Evolutionary conservation across 2,329 filamentous ascomycete species (phyloP), one percentile per base, ranked within the genome.

Genomic region (Verticillium zaregamsianum): DNA sequence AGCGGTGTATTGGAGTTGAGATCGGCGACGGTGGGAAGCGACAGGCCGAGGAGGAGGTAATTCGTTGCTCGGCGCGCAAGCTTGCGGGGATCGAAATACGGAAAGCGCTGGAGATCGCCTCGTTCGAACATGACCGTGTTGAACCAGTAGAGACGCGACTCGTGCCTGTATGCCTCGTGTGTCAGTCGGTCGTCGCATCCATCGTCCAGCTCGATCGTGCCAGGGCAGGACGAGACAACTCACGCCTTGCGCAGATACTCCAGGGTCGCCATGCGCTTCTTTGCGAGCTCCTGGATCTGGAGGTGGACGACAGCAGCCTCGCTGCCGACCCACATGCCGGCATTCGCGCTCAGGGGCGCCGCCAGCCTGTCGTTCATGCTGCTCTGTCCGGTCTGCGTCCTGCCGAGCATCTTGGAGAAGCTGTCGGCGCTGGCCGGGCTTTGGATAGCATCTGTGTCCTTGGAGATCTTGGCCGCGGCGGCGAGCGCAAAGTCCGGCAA

Each of bases 71-170:
- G 91, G 62, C 93, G 90, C 64, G 92, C 89, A 57, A 97, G 86
- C 72, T 94, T 95, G 66, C 90, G 88, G 4, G 87, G 80, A 63
- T 96, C 91, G 72, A 96, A 94, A 72, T 92, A 96, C 55, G 94
- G 89, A 80, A 97, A 89, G 71, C 89, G 88, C 59, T 85, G 80
- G 37, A 98, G 83, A 74, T 97, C 92, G 33, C 86, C 76, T 70
- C 92, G 90, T 66, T 93, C 91, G 76, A 97, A 97, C 71, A 96
- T 90, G 64, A 97, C 86, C 0, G 95, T 97, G 77, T 97, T 97
- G 82, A 98, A 97, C 93, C 95, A 98, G 80, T 96, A 98, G 52
- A 97, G 88, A 62, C 92, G 89, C 64, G 94, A 93, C 77, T 97
- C 93, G 72, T 99, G 93, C 32, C 92, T 96, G 72, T 59, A 60